Evolutionary conservation across 768 basidiomycete genomes (phyloP), one percentile per base, ranked within the genome.

Genomic region (Tylopilus intermedius): DNA sequence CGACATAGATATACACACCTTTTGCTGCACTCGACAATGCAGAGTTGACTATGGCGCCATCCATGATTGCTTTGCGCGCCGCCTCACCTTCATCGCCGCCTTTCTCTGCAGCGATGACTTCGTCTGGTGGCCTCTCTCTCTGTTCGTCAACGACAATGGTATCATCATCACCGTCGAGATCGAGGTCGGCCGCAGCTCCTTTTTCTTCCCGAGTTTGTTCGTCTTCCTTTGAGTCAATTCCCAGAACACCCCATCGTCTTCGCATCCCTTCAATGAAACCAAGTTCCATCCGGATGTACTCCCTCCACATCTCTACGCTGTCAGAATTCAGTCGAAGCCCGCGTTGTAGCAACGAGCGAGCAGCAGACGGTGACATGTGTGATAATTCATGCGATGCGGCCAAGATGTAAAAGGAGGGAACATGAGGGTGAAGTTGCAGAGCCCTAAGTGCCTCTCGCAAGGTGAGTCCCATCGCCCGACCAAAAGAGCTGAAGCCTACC

Each of bases 201-300:
- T 59, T 66, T 27, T 45, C 41, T 26, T 9, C 53, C 49, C 38
- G 56, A 49, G 2, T 47, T 49, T n/a, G 50, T 38, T 58, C 55
- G 21, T 59, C 63, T 9, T 49, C 54, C 26, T 38, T 55, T 0
- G 58, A 50, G 24, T 54, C 33, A 47, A 94, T 84, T 8, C 92
- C 93, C 18, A 95, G 74, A 8, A 90, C 74, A 42, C 76, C 81
- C 91, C 90, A 93, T 47, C 93, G 76, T 57, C 88, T 73, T 37
- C 88, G 74, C 45, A 94, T 71, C 13, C 80, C 81, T 72, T 95
- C 92, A 8, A 91, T 74, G 67, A 90, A 95, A 2, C 84, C 83
- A 5, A 94, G 71, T 67, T 97, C 94, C 81, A 96, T 90, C 65
- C 84, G 84, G 57, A 92, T 82, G 65, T 94, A 95, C 68, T 94